phyloP scores from a whole-genome alignment of 441 rosid genomes.

The Codiaeum variegatum region DNA sequence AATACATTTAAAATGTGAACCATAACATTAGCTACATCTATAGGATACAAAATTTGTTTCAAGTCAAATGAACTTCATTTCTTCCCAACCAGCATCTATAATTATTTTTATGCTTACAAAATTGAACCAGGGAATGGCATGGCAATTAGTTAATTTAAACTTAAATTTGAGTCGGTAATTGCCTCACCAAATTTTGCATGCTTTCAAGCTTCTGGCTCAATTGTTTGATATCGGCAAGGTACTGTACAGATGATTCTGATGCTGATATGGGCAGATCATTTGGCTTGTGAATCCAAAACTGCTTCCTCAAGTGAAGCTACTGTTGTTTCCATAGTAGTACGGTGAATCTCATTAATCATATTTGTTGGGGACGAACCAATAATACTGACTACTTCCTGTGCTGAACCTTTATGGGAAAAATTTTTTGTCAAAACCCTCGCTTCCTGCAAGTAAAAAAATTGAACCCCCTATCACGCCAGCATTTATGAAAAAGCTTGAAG shows the following conservation, averaged over 20 bases:
- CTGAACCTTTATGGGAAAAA: constrained; percentile 42
- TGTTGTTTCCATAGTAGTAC: constrained; percentile 39
- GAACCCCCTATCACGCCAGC: not conserved
- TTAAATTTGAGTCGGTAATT: constrained; percentile 60
- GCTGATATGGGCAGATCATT: constrained; percentile 48
- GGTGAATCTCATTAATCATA: constrained; percentile 21
- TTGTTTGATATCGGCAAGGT: constrained; percentile 40
- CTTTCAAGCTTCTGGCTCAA: constrained; percentile 60
- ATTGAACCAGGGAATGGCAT: too few relatives aligned
- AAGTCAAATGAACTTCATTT: constrained; percentile 12
- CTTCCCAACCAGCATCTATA: constrained; percentile 22
- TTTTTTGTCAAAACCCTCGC: constrained; percentile 72
- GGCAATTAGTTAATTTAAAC: too few relatives aligned
- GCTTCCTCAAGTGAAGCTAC: constrained; percentile 72
- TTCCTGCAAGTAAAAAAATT: constrained; percentile 52
- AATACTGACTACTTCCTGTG: constrained; percentile 30
- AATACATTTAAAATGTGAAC: not conserved
- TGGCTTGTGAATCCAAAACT: constrained; percentile 52
- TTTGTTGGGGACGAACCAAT: constrained; percentile 26
- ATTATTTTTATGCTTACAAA: too few relatives aligned
- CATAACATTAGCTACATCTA: not conserved
- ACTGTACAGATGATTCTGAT: constrained; percentile 38
- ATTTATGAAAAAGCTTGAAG: not conserved
- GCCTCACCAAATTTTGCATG: constrained; percentile 57
- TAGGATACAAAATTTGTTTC: constrained; percentile 23